Evolutionary conservation across 352 stramenopile species (phyloP), one percentile per base, ranked within the genome.

Genomic region (Globisporangium echinulatum): DNA sequence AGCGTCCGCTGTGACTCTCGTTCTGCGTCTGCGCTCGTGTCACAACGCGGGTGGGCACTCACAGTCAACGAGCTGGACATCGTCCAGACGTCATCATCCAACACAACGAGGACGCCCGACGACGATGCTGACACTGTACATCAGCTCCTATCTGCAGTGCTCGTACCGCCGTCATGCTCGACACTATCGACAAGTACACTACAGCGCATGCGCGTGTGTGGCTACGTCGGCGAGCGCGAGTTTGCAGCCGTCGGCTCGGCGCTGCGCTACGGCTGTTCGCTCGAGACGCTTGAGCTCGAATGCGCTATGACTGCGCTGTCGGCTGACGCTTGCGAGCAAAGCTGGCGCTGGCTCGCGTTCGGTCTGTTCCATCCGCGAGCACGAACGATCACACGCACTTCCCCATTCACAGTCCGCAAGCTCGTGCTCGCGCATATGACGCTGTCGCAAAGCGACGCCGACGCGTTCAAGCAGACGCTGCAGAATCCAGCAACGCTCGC

Each of bases 331-430:
- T 13, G 7, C 33, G 14, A 48, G 17, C 51, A 57, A 17, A 49
- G 52, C 52, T 57, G 52, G 38, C n/a, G 38, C 39, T 56, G 52
- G 52, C 52, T 56, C n/a, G 39, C 52, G 52, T 49, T 49, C 8
- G 38, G n/a, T n/a, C 52, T 56, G 2, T 56, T 48, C 15, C 40
- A 39, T 19, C 17, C 17, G 17, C 17, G 17, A 19, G 17, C 17
- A 19, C n/a, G 15, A n/a, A 37, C 37, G 13, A 14, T 48, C 52
- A 1, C 33, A 49, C n/a, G 52, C 4, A 19, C 17, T 37, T 56
- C n/a, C n/a, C 10, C 1, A 44, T 9, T 14, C 8, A 14, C n/a
- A 44, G 14, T 25, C 37, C 37, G 37, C 8, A 14, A 9, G 39
- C 1, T 56, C 9, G 17, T 39, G 7, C 39, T 56, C n/a, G 9